Evolutionary conservation across 495 filamentous ascomycete genomes (phyloP).

Genomic region (Hyaloscypha bicolor): DNA sequence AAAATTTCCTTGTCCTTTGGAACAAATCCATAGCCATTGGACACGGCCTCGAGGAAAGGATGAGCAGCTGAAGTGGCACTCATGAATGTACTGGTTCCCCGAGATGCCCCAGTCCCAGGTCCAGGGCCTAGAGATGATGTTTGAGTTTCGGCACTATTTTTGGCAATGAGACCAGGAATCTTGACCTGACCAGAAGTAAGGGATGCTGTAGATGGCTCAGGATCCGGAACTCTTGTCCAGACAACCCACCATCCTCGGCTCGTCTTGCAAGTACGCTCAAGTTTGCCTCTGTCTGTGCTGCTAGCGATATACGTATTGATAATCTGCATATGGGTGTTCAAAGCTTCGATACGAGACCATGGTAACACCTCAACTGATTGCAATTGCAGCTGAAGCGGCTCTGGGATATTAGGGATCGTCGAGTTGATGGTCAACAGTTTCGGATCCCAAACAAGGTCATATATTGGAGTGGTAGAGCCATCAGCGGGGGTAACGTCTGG

Average conservation of each 20-base stretch:
- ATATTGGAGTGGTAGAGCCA: slow-evolving; percentile 53
- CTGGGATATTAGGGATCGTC: slow-evolving; percentile 89
- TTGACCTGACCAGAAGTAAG: slow-evolving; percentile 15
- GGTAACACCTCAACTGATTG: slow-evolving; percentile 14
- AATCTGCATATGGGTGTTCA: slow-evolving; percentile 87
- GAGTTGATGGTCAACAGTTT: slow-evolving; percentile 73
- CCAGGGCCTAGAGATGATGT: background rate
- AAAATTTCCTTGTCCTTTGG: slow-evolving; percentile 69
- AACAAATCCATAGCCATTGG: slow-evolving; percentile 11
- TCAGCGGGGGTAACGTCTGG: slow-evolving; percentile 40
- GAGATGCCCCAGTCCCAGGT: slow-evolving; percentile 6
- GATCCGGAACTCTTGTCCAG: slow-evolving; percentile 74
- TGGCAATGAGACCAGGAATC: slow-evolving; percentile 13
- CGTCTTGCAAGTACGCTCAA: slow-evolving; percentile 91
- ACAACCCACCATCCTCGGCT: slow-evolving; percentile 95
- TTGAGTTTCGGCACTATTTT: slow-evolving; percentile 15
- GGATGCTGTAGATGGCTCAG: slow-evolving; percentile 24
- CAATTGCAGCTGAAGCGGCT: slow-evolving; percentile 43
- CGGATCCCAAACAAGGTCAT: slow-evolving; percentile 87
- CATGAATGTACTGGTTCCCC: slow-evolving; percentile 16
- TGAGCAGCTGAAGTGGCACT: slow-evolving; percentile 30
- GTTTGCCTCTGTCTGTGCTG: slow-evolving; percentile 56
- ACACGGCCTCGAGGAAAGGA: slow-evolving; percentile 25
- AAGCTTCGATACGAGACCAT: slow-evolving; percentile 85
- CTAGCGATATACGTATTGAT: slow-evolving; percentile 73